A percentile compares a stretch with the other conserved stretches of the same genome.
phyloP scores from a whole-genome alignment of 2,329 filamentous ascomycete species.

The Pestalotiopsis sp. region DNA sequence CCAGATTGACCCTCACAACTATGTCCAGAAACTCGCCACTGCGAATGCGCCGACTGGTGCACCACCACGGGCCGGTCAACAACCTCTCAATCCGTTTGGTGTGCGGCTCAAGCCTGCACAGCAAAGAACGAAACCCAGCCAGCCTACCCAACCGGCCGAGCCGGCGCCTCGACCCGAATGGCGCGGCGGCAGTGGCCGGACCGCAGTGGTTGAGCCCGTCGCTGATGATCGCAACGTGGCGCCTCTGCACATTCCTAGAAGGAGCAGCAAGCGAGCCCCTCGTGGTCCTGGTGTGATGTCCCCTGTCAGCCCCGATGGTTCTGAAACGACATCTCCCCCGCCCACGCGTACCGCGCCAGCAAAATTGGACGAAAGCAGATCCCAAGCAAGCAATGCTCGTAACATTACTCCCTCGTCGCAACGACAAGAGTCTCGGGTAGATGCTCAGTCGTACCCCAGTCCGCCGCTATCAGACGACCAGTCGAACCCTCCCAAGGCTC shows the following conservation, averaged over 20 bases:
- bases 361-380: slow-evolving; percentile 9
- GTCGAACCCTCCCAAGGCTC: slow-evolving; percentile 15
- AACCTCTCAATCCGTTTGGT: slow-evolving; percentile 36
- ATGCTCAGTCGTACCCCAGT: slow-evolving; percentile 34
- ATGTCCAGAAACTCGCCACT: slow-evolving; percentile 37
- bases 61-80: slow-evolving; percentile 14
- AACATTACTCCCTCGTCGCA: slow-evolving; percentile 36
- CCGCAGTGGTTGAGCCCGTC: slow-evolving; percentile 64
- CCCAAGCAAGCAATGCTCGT: slow-evolving; percentile 32
- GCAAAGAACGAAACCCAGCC: slow-evolving; percentile 27
- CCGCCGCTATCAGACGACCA: slow-evolving; percentile 37
- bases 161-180: slow-evolving; percentile 55
- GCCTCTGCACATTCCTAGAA: slow-evolving; percentile 58
- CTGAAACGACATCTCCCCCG: slow-evolving; percentile 35
- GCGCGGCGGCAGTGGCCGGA: slow-evolving; percentile 73
- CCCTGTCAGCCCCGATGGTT: slow-evolving; percentile 31
- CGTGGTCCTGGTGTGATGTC: slow-evolving; percentile 26
- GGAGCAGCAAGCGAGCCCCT: slow-evolving; percentile 45
- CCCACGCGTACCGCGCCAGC: slow-evolving; percentile 6
- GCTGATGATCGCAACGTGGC: slow-evolving; percentile 59
- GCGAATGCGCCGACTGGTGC: slow-evolving; percentile 26
- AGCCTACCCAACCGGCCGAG: not conserved
- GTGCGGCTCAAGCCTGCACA: slow-evolving; percentile 38
- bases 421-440: not conserved
- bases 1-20: slow-evolving; percentile 57